These are phyloP conservation scores for Colletotrichum plurivorum DNA, from an alignment of 2,329 filamentous ascomycete genomes.

Conservation along the genomic window DNA sequence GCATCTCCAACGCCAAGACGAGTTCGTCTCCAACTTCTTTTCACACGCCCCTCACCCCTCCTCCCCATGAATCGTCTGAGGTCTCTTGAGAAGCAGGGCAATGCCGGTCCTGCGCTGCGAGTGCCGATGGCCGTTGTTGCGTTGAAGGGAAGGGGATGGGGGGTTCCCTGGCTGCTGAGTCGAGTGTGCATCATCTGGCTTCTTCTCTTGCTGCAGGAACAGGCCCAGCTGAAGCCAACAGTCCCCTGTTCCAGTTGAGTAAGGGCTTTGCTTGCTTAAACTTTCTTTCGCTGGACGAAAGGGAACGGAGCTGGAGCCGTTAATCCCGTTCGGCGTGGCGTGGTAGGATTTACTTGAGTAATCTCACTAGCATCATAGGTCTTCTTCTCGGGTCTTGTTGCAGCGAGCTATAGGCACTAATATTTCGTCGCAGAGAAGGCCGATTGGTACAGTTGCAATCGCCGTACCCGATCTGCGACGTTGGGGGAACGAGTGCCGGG, in stretches of 20 bases:
- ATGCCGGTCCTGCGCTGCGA: constrained; percentile 18
- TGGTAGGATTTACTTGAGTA: neutral
- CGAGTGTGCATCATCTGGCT: neutral
- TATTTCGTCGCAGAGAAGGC: neutral
- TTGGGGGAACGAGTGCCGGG: constrained; percentile 6
- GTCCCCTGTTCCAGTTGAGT: neutral
- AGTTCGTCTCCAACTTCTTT: no score
- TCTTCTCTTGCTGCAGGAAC: constrained; percentile 23
- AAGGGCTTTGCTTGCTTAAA: constrained; percentile 25
- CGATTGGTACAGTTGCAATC: constrained; percentile 11
- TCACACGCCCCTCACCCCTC: no score
- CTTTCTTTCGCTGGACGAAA: constrained; percentile 6
- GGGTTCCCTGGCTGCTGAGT: constrained; percentile 8
- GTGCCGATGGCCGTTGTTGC: constrained; percentile 12
- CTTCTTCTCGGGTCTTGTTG: neutral
- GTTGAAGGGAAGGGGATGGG: neutral
- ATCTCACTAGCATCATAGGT: neutral
- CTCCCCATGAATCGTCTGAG: constrained; percentile 34
- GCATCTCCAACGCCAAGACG: constrained; percentile 5
- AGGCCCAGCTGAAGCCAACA: constrained; percentile 5
- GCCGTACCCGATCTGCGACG: constrained; percentile 5
- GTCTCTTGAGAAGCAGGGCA: constrained; percentile 11
- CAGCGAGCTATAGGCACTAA: neutral
- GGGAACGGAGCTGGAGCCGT: constrained; percentile 12
- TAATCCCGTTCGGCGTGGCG: neutral